Evolutionary conservation across 495 filamentous ascomycete genomes (phyloP).

Genomic region (Penicillium argentinense): DNA sequence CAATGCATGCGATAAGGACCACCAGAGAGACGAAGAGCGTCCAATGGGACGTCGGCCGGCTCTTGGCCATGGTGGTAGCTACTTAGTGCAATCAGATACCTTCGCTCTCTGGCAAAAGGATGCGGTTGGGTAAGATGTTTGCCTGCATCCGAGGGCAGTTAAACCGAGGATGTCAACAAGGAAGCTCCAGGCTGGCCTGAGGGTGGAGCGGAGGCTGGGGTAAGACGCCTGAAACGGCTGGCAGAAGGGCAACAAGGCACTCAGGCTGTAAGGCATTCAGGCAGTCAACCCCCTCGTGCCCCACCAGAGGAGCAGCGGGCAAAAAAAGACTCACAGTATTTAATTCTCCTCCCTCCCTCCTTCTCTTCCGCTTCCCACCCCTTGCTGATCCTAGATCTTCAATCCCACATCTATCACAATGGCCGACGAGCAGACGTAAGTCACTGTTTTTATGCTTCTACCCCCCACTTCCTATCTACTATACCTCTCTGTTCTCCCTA

Average conservation of each 20-base stretch:
- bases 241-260: constrained; percentile 10
- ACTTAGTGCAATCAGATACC: constrained; percentile 33
- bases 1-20: constrained; percentile 39
- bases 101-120: constrained; percentile 35
- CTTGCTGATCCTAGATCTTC: constrained; percentile 28
- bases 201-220: constrained; percentile 29
- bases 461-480: constrained; percentile 17
- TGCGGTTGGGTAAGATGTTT: constrained; percentile 14
- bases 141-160: constrained; percentile 38
- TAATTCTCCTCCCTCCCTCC: constrained; percentile 37
- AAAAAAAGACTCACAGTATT: constrained; percentile 24
- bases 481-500: constrained; percentile 17
- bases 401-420: constrained; percentile 59
- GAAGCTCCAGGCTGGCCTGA: constrained; percentile 46
- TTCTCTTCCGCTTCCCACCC: constrained; percentile 28
- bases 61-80: constrained; percentile 37
- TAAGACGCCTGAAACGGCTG: constrained; percentile 35
- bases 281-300: constrained; percentile 22
- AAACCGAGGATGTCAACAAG: constrained; percentile 19
- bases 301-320: constrained; percentile 23
- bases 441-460: constrained; percentile 18
- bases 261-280: constrained; percentile 8
- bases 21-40: constrained; percentile 46
- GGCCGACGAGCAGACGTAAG: constrained; percentile 94
- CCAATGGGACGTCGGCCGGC: constrained; percentile 57